Percentiles rank a stretch among this genome's conserved stretches.
Conservation (phyloP, 257 asterid genomes). For the Gentiana dahurica region DNA sequence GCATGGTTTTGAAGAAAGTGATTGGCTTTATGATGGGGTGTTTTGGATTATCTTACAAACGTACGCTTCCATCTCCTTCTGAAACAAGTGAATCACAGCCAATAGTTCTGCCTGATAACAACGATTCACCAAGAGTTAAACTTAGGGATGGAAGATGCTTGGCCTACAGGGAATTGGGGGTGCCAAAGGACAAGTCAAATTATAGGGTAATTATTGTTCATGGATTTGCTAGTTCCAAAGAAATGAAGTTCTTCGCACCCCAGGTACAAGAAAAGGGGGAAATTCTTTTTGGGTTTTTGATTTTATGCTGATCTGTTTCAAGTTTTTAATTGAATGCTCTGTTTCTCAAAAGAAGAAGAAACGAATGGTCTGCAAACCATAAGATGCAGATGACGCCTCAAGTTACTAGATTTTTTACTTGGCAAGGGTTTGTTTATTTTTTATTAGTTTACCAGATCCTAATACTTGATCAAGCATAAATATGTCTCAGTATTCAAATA, state of each 20-base stretch:
- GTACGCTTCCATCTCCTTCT: constrained; percentile 36
- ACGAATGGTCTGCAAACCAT: too few relatives aligned
- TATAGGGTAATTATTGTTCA: constrained; percentile 1
- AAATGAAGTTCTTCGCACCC: background rate
- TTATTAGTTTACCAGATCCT: too few relatives aligned
- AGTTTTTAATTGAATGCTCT: background rate
- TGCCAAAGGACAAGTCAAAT: background rate
- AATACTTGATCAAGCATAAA: too few relatives aligned
- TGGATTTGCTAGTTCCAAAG: constrained; percentile 2
- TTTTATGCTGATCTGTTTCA: background rate
- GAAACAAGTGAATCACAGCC: constrained; percentile 28
- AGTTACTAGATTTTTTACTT: too few relatives aligned
- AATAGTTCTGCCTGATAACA: constrained; percentile 11
- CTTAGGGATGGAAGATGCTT: background rate
- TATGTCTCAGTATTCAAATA: too few relatives aligned
- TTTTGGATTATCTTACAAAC: constrained; percentile 53
- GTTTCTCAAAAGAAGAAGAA: too few relatives aligned
- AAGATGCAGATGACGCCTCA: too few relatives aligned
- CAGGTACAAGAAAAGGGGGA: background rate
- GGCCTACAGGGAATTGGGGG: background rate
- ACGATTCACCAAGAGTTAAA: background rate
- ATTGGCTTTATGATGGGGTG: constrained; percentile 65
- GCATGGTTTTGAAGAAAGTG: constrained; percentile 65
- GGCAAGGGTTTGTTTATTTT: too few relatives aligned
- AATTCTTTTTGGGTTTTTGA: background rate